Conservation (phyloP, 495 filamentous ascomycete species). For the Poronia punctata region DNA sequence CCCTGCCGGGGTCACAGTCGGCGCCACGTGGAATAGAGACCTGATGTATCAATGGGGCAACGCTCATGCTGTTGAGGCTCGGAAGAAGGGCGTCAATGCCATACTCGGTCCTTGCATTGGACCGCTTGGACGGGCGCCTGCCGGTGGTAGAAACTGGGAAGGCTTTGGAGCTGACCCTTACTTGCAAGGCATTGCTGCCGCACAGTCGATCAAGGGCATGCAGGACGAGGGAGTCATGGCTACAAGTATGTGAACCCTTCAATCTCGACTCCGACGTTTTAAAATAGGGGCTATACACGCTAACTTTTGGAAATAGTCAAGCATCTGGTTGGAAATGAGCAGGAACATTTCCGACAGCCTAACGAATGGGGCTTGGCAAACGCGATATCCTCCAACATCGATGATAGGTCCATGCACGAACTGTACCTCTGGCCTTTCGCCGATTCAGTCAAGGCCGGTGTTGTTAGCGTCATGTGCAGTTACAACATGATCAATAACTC, state of each 20-base stretch:
- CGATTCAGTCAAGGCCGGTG: constrained; percentile 78
- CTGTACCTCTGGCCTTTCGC: constrained; percentile 88
- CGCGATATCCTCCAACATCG: constrained; percentile 74
- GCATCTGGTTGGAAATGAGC: constrained; percentile 77
- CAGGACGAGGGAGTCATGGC: constrained; percentile 77
- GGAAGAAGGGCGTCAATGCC: constrained; percentile 66
- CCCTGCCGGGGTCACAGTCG: constrained; percentile 78
- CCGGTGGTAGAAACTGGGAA: constrained; percentile 90
- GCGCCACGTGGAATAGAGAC: constrained; percentile 78
- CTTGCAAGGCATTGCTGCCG: constrained; percentile 45
- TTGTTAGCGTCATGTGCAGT: constrained; percentile 80
- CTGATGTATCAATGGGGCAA: constrained; percentile 65
- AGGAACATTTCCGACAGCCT: constrained; percentile 73
- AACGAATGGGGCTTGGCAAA: constrained; percentile 69
- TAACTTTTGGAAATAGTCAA: constrained; percentile 52
- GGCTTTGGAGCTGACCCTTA: constrained; percentile 76
- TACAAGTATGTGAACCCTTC: constrained; percentile 2
- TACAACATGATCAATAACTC: constrained; percentile 91
- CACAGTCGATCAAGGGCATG: constrained; percentile 54
- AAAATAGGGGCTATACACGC: neutral
- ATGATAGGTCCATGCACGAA: constrained; percentile 75
- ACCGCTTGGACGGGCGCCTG: constrained; percentile 71
- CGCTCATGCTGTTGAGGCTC: constrained; percentile 63
- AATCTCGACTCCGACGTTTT: neutral
- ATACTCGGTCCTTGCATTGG: constrained; percentile 73